Evolutionary conservation across 2,329 filamentous ascomycete genomes (phyloP), one percentile per base, ranked within the genome.

Genomic region (Neofusicoccum umdonicola): DNA sequence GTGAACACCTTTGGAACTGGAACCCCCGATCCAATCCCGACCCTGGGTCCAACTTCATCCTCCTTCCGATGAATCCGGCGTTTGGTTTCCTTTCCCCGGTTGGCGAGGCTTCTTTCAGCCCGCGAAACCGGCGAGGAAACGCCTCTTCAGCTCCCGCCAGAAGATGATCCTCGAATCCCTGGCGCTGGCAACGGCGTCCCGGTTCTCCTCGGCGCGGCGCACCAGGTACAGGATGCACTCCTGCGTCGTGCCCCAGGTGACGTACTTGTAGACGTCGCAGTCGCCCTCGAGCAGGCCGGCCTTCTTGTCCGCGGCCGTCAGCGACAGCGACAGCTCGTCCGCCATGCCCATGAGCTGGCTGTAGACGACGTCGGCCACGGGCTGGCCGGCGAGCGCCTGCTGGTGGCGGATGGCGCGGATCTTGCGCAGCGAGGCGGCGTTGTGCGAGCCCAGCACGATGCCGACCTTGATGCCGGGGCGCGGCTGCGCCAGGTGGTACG

Each of bases 271-370:
- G 4, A 84, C 82, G 63, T 78, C 79, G 48, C 54, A 60, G 47
- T 65, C 63, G 37, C 56, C 56, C 22, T 52, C 45, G 35, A 35
- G n/a, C n/a, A 65, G 60, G 31, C 68, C 69, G 73, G 70, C 68
- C 69, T 74, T 61, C 31, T 71, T 64, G 75, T 74, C 65, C n/a
- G 71, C 68, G 22, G 74, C 9, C 11, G 75, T 64, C 15, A 76
- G 63, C 31, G 73, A 79, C 66, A 84, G 84, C 67, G 90, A 93
- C 54, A 97, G 88, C 74, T 97, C 93, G 71, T 97, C 94, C 0
- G 94, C 94, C 94, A 98, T 98, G 39, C 94, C 93, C 80, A 95
- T 91, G 1, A 97, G 85, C 79, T 97, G 93, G 2, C 90, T 90
- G 74, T 91, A 93, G 3, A 78, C 77, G n/a, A 86, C 77, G 1